Evolutionary conservation across 306 rosid genomes (phyloP), one percentile per base, ranked within the genome.

Genomic region (Prunus fruticosa): DNA sequence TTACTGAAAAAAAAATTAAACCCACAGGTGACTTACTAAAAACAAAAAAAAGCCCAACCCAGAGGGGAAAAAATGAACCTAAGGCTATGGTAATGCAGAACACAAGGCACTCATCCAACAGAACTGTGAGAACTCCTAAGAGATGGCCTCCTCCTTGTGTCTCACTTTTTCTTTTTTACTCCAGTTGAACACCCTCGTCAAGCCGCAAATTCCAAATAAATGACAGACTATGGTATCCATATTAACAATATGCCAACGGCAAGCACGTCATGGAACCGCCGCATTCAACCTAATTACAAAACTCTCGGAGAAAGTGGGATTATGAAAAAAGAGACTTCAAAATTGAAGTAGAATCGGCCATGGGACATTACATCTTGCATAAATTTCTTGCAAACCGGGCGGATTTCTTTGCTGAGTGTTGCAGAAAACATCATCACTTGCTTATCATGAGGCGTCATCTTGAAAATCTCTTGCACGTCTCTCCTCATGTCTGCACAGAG

Each of bases 391-490:
- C 99, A 95, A 87, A 95, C 97, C 23, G 99, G 99, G 19, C 99
- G 99, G 74, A 95, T 95, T 75, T 95, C 99, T 87, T 95, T 95
- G 97, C 97, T 95, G 71, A 95, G 97, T 34, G 99, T 95, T 63
- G 99, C 99, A 67, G 99, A 95, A 75, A 95, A 95, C 99, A 95
- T 95, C 99, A 95, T 95, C 46, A 95, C 99, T 88, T 95, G 99
- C 86, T 95, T 95, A 67, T 95, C 99, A 23, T 96, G 99, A 70
- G 99, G 99, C 30, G 99, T 96, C 98, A 96, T 81, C 90, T 91
- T 96, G 90, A 96, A 96, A 63, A 96, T 96, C 80, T 96, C 93
- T 78, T 96, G 99, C 78, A 96, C 99, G 25, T 96, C 99, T 75
- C 96, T 89, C 87, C 99, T 85, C 99, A 96, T 96, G 87, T 96